Base-by-base conservation (phyloP, 2,329 filamentous ascomycete genomes). In the Fulvia fulva region DNA sequence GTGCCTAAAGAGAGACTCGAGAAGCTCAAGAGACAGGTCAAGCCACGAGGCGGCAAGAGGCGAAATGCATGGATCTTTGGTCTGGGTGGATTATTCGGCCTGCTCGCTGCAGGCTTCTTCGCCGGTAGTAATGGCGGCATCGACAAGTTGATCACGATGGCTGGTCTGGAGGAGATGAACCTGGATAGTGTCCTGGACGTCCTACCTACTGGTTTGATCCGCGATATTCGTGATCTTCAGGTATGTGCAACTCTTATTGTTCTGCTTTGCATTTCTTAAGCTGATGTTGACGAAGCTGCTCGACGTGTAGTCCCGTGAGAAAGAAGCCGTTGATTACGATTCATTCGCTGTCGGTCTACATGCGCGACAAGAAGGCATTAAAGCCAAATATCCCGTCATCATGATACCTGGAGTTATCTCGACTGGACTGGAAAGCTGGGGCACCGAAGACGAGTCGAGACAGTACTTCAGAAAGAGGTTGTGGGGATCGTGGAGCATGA, bases 401-500 rank as follows among this genome's bases (percentile, higher is more conserved):
- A 97, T 99, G 93, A 87, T 99, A 9, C 94, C 94, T 0, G 94
- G 94, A 4, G 94, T 99, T 59, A 99, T 99, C 66, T 97, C 94
- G 0, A 97, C 94, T 0, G 94, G 94, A 1, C 82, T 99, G 23
- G 94, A 99, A 75, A 96, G 91, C 50, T 99, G 94, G 94, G 91
- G 93, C 3, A 97, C 94, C 0, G 86, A 89, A 52, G 89, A 92
- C 70, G 79, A 81, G 44, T 96, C 92, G 7, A 84, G 91, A 34
- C 89, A 88, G 59, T 99, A 97, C 75, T 99, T 99, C 74, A 83
- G 94, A 62, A 96, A 95, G 77, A 82, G 94, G 55, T 77, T 99
- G 51, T 99, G 94, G 94, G 94, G 94, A 4, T 96, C 91, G 66
- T 99, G 95, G 94, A 96, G 85, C 63, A 99, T 99, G 94, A 97